Conservation (phyloP, 306 rosid species). For the Ormosia emarginata region DNA sequence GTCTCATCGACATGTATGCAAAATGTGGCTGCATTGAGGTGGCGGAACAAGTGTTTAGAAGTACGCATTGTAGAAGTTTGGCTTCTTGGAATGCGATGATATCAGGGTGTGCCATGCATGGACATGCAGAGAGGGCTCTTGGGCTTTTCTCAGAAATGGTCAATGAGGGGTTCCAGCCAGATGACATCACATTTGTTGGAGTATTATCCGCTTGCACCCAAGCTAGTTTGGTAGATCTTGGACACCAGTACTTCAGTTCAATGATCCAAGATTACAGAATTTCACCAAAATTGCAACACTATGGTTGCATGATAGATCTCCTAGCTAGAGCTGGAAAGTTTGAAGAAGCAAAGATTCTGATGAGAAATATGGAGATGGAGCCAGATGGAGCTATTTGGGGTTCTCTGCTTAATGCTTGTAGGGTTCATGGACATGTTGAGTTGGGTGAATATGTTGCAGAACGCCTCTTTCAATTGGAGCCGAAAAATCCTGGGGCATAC, state of each 20-base stretch:
- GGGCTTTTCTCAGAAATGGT: constrained; percentile 51
- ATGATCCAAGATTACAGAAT: constrained; percentile 52
- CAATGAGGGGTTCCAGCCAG: constrained; percentile 49
- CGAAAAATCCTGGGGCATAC: constrained; percentile 63
- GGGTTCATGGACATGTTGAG: constrained; percentile 57
- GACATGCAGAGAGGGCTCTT: constrained; percentile 58
- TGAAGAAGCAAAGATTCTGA: constrained; percentile 62
- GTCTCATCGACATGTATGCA: constrained; percentile 77
- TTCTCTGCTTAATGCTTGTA: constrained; percentile 81
- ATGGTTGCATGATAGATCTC: constrained; percentile 79
- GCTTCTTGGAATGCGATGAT: constrained; percentile 90
- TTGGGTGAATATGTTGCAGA: constrained; percentile 62
- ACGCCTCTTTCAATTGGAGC: constrained; percentile 61
- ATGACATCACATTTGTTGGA: constrained; percentile 80
- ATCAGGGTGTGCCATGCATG: constrained; percentile 73
- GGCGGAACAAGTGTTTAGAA: constrained; percentile 65
- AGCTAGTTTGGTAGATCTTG: constrained; percentile 64
- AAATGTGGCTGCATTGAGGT: constrained; percentile 72
- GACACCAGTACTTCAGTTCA: constrained; percentile 50
- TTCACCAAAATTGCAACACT: constrained; percentile 64
- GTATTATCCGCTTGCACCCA: constrained; percentile 81
- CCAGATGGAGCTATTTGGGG: constrained; percentile 94
- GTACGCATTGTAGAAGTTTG: constrained; percentile 43
- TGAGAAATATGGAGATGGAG: constrained; percentile 63
- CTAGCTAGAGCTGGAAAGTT: constrained; percentile 69